Percentiles rank a stretch among this genome's conserved stretches.
Evolutionary conservation across 768 basidiomycete genomes (phyloP).

Genomic region (Suillus decipiens): DNA sequence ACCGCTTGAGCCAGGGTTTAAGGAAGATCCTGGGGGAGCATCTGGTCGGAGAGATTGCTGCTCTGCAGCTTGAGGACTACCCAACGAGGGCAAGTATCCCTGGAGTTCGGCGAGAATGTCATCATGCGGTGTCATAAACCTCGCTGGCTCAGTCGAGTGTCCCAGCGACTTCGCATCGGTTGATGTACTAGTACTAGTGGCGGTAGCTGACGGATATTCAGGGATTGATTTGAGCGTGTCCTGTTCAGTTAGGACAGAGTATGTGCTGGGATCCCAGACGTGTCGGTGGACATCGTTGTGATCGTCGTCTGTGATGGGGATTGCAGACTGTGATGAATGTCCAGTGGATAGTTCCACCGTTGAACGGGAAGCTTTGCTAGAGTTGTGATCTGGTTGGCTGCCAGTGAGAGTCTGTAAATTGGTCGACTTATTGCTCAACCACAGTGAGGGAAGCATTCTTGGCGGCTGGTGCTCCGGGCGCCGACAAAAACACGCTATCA

Average conservation of each 20-base stretch:
- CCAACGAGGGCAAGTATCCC: conserved; percentile 29
- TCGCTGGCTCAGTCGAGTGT: conserved; percentile 9
- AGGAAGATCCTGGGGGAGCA: background rate
- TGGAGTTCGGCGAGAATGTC: conserved; percentile 56
- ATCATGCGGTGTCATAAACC: conserved; percentile 59
- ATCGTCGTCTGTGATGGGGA: conserved; percentile 19
- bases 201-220: conserved; percentile 6
- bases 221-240: conserved; percentile 15
- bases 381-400: conserved; percentile 10
- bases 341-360: conserved; percentile 20
- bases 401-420: conserved; percentile 6
- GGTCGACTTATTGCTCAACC: conserved; percentile 33
- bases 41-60: conserved; percentile 13
- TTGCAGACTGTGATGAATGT: conserved; percentile 21
- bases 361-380: conserved; percentile 11
- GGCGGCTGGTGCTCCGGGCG: background rate
- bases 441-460: conserved; percentile 28
- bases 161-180: conserved; percentile 12
- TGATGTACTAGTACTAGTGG: conserved; percentile 10
- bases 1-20: conserved; percentile 14
- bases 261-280: conserved; percentile 29
- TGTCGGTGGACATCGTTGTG: conserved; percentile 21
- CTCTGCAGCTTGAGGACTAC: conserved; percentile 12
- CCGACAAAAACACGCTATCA: background rate
- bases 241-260: conserved; percentile 20